Evolutionary conservation across 768 basidiomycete species (phyloP), one percentile per base, ranked within the genome.

Genomic region (Auricularia sp.): DNA sequence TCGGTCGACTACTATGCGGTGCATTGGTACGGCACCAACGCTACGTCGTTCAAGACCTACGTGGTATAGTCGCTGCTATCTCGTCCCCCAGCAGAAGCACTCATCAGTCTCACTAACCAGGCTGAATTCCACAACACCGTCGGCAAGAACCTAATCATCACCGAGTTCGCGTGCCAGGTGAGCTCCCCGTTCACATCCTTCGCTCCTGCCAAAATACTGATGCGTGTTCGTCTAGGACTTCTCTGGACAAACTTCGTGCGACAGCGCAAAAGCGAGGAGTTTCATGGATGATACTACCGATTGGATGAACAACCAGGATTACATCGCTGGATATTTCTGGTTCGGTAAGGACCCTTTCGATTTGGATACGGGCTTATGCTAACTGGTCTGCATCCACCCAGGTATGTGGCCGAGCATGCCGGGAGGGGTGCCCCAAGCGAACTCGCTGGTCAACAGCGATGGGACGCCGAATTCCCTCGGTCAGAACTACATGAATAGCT

Each of bases 101-200:
- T 11, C 43, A 44, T 44, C 43, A 44, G 43, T 44, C 11, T 44
- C 11, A 44, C 43, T 44, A 10, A 44, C 10, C 21, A 51, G 47
- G 33, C n/a, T n/a, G 8, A 35, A 1, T 80, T 81, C 69, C 75
- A 89, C 70, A 66, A 67, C 47, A 74, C 74, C 2, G 86, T 83
- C 69, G 39, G 64, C 14, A 69, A 70, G 64, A 73, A 74, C 34
- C 75, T 91, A 69, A 84, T 81, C 80, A 72, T 87, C 65, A 88
- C 88, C 3, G 91, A 93, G 70, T 86, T 83, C 68, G 90, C 88
- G 65, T 86, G 84, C 76, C 78, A 84, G 77, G 88, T 14, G 12
- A 29, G 7, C 8, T 42, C 39, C 7, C 39, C 7, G 39, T 42
- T 8, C 39, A 8, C 7, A 14, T 42, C 8, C 39, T 7, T 8